phyloP scores from a whole-genome alignment of 441 rosid genomes.

The Erodium moschatum region DNA sequence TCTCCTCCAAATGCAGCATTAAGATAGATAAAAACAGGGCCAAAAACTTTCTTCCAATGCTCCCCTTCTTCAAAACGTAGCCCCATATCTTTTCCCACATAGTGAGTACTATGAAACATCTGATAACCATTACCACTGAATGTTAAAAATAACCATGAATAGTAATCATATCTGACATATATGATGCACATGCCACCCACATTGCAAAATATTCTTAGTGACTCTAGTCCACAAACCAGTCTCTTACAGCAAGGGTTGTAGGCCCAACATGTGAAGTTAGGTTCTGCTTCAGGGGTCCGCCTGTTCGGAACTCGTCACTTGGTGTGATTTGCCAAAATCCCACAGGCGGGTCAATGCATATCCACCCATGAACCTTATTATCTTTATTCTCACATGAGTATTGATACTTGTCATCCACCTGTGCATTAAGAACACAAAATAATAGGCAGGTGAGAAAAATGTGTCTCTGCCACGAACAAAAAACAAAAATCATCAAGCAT shows the following conservation, averaged over 20 bases:
- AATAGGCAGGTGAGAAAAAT: not conserved
- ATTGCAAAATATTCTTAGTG: not conserved
- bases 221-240: not conserved
- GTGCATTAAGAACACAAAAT: not conserved
- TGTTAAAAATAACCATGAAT: not conserved
- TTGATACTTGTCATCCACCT: constrained; percentile 87
- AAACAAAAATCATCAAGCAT: not conserved
- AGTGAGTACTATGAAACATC: constrained; percentile 85
- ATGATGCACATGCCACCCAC: not conserved
- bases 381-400: constrained; percentile 77
- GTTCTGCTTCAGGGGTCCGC: constrained; percentile 73
- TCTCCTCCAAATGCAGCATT: constrained; percentile 35
- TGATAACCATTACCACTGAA: constrained; percentile 18
- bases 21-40: constrained; percentile 63
- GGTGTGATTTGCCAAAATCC: constrained; percentile 95
- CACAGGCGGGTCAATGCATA: constrained; percentile 38
- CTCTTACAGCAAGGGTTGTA: constrained; percentile 54
- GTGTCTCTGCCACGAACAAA: not conserved
- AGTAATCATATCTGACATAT: not conserved
- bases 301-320: constrained; percentile 74
- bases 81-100: constrained; percentile 70
- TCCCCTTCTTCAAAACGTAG: constrained; percentile 48
- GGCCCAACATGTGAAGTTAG: constrained; percentile 92
- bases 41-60: constrained; percentile 79
- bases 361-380: constrained; percentile 75